Conservation (phyloP, 306 rosid species). For the Alnus rubra region DNA sequence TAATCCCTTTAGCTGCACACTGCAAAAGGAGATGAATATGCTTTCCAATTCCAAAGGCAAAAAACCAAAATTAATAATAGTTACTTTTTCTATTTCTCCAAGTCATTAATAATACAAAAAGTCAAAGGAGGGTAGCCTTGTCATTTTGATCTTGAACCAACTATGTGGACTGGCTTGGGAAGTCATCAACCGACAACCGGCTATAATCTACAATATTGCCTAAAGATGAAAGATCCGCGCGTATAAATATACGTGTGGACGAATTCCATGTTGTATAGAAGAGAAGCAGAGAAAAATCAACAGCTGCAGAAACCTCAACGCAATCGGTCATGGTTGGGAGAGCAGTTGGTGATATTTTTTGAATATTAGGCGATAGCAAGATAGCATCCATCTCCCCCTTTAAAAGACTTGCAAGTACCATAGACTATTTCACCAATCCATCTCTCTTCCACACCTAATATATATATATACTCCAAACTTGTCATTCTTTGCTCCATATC, state of each 20-base stretch:
- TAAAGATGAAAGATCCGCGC: background rate
- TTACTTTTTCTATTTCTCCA: slow-evolving; percentile 8
- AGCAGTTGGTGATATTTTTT: slow-evolving; percentile 42
- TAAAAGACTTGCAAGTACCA: slow-evolving; percentile 21
- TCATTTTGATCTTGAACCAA: slow-evolving; percentile 35
- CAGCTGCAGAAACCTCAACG: slow-evolving; percentile 34
- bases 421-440: slow-evolving; percentile 15
- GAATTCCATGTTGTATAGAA: background rate
- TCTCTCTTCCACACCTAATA: background rate
- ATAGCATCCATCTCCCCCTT: background rate
- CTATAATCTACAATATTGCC: no score
- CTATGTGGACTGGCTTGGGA: slow-evolving; percentile 29
- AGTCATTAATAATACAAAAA: slow-evolving; percentile 4
- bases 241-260: background rate
- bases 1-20: background rate
- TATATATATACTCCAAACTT: slow-evolving; percentile 23
- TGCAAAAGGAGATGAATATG: background rate
- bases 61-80: background rate
- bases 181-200: no score
- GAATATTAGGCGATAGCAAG: slow-evolving; percentile 24
- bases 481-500: background rate
- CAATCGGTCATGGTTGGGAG: slow-evolving; percentile 19
- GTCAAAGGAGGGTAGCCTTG: slow-evolving; percentile 60
- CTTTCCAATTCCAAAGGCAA: slow-evolving; percentile 3
- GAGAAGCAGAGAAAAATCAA: slow-evolving; percentile 8